A percentile compares a stretch with the other conserved stretches of the same genome.
Conservation (phyloP, 106 monocot genomes). For the Allium cepa region DNA sequence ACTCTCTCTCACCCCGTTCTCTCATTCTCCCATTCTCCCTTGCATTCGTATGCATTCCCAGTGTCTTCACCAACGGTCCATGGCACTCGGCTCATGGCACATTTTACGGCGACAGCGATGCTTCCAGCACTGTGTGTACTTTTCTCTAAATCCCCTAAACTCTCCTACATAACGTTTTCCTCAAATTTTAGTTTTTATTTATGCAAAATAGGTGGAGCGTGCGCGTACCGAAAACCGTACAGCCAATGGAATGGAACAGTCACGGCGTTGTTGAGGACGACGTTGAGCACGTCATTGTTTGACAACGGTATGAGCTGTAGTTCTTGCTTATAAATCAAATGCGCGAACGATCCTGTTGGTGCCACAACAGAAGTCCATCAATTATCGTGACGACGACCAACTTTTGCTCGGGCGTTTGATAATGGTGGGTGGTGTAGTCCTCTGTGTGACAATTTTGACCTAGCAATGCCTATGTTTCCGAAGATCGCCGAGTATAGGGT, state of each 20-base stretch:
- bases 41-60: slow-evolving; percentile 47
- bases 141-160: background rate
- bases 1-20: background rate
- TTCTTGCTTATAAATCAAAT: slow-evolving; percentile 63
- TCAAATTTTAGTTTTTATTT: background rate
- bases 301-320: slow-evolving; percentile 51
- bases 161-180: background rate
- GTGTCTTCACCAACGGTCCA: slow-evolving; percentile 43
- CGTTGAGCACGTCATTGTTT: slow-evolving; percentile 70
- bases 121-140: slow-evolving; percentile 89
- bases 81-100: slow-evolving; percentile 90
- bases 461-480: slow-evolving; percentile 41
- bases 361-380: slow-evolving; percentile 42
- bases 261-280: too few relatives aligned
- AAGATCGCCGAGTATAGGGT: slow-evolving; percentile 40
- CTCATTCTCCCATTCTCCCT: background rate
- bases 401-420: slow-evolving; percentile 58
- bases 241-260: slow-evolving; percentile 39
- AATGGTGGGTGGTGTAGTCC: slow-evolving; percentile 44
- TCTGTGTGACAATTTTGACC: slow-evolving; percentile 28
- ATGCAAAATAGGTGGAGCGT: slow-evolving; percentile 40
- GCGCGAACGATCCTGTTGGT: slow-evolving; percentile 49
- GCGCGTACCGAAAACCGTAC: slow-evolving; percentile 54
- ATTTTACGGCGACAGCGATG: slow-evolving; percentile 89
- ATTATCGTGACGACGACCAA: slow-evolving; percentile 72